Conservation (phyloP, 768 basidiomycete species). For the Auricularia sp. region DNA sequence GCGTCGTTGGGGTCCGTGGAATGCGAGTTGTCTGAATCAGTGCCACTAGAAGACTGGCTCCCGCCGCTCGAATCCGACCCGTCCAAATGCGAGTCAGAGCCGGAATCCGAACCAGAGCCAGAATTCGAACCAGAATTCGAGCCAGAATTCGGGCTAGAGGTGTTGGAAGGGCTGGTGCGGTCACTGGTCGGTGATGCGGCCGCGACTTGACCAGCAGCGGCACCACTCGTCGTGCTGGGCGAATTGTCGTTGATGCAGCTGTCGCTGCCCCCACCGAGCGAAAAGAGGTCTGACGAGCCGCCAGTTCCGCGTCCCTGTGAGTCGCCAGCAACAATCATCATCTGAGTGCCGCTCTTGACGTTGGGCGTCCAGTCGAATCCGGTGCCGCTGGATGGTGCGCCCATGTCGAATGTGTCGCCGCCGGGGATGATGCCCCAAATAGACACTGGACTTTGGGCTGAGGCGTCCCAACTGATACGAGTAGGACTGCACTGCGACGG, state of each 20-base stretch:
- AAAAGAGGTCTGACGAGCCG: conserved; percentile 31
- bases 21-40: background rate
- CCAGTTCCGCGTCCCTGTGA: conserved; percentile 54
- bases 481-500: conserved; percentile 11
- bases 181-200: background rate
- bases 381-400: conserved; percentile 30
- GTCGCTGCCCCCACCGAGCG: background rate
- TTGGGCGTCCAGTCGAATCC: conserved; percentile 64
- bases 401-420: conserved; percentile 32
- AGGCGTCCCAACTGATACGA: conserved; percentile 32
- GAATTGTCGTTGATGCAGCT: conserved; percentile 1
- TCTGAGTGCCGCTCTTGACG: conserved; percentile 52
- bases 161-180: background rate
- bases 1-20: background rate
- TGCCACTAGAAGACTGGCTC: no score
- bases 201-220: background rate
- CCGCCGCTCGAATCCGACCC: no score
- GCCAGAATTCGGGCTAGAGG: background rate
- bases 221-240: background rate
- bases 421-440: conserved; percentile 45
- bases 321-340: conserved; percentile 62
- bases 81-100: no score
- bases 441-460: conserved; percentile 71
- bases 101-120: background rate
- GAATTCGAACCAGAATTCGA: background rate